Conservation (phyloP, 768 basidiomycete species). For the Lactifluus subvellereus region DNA sequence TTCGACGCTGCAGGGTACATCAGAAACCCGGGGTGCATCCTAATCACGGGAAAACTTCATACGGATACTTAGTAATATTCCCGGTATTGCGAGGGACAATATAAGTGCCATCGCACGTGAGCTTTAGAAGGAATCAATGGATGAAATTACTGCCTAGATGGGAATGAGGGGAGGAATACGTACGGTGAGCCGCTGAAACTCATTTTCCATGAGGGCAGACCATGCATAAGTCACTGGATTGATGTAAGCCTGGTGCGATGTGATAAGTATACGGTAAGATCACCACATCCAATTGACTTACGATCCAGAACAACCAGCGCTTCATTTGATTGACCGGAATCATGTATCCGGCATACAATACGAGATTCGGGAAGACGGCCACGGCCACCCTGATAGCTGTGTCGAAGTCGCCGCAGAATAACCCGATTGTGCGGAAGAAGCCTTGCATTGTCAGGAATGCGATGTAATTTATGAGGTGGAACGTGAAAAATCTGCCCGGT, state of each 20-base stretch:
- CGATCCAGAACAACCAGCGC: conserved; percentile 85
- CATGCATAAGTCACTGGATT: conserved; percentile 58
- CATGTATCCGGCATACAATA: conserved; percentile 68
- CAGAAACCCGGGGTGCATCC: neutral
- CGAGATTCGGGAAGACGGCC: conserved; percentile 60
- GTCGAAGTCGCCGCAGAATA: conserved; percentile 50
- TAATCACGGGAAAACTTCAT: conserved; percentile 27
- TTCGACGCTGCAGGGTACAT: conserved; percentile 47
- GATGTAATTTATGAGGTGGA: conserved; percentile 59
- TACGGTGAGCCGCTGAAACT: conserved; percentile 57
- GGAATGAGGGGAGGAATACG: conserved; percentile 29
- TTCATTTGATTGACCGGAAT: conserved; percentile 68
- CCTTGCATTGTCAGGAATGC: conserved; percentile 74
- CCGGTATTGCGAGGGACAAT: conserved; percentile 60
- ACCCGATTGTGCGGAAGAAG: conserved; percentile 75
- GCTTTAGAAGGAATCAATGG: conserved; percentile 27
- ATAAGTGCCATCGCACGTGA: conserved; percentile 60
- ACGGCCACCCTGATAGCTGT: conserved; percentile 41
- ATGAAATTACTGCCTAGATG: conserved; percentile 31
- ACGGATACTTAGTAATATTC: conserved; percentile 57
- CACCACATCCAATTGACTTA: conserved; percentile 32
- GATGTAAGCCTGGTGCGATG: conserved; percentile 62
- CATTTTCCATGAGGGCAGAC: conserved; percentile 78
- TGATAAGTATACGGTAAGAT: conserved; percentile 22
- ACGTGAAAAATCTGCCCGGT: conserved; percentile 47